phyloP scores from a whole-genome alignment of 2,329 filamentous ascomycete species.

The Claviceps cyperi region DNA sequence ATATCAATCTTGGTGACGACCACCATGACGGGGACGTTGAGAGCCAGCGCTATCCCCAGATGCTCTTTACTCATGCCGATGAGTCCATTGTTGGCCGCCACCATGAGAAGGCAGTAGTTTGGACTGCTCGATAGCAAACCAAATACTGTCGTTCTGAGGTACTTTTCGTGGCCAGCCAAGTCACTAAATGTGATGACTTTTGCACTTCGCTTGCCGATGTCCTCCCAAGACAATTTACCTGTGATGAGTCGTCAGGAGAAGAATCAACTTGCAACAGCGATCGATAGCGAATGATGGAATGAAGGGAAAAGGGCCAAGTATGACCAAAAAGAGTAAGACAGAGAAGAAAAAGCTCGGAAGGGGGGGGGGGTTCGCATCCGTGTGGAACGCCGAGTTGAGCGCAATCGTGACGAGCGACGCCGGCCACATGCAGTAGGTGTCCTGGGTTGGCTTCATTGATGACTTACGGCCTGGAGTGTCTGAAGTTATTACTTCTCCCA shows the following conservation, averaged over 20 bases:
- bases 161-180: conserved; percentile 87
- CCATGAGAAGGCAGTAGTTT: conserved; percentile 96
- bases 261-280: too few species aligned
- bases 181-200: conserved; percentile 98
- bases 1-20: conserved; percentile 98
- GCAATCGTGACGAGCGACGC: conserved; percentile 39
- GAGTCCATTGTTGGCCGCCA: conserved; percentile 91
- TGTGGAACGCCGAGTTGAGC: conserved; percentile 39
- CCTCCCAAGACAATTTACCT: conserved; percentile 77
- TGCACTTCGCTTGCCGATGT: conserved; percentile 85
- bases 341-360: background rate
- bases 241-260: background rate
- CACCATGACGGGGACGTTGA: conserved; percentile 97
- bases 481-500: conserved; percentile 68
- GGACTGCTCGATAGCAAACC: conserved; percentile 87
- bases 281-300: background rate
- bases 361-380: conserved; percentile 24
- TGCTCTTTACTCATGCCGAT: conserved; percentile 99
- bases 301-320: too few species aligned
- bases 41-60: conserved; percentile 78
- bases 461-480: conserved; percentile 65
- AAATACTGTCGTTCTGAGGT: conserved; percentile 91
- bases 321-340: too few species aligned
- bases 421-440: conserved; percentile 36
- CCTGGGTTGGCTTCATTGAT: background rate